Percentiles rank a stretch among this genome's conserved stretches.
These are phyloP conservation scores for Knufia petricola DNA, from an alignment of 2,329 filamentous ascomycete species.

Conservation along the genomic window DNA sequence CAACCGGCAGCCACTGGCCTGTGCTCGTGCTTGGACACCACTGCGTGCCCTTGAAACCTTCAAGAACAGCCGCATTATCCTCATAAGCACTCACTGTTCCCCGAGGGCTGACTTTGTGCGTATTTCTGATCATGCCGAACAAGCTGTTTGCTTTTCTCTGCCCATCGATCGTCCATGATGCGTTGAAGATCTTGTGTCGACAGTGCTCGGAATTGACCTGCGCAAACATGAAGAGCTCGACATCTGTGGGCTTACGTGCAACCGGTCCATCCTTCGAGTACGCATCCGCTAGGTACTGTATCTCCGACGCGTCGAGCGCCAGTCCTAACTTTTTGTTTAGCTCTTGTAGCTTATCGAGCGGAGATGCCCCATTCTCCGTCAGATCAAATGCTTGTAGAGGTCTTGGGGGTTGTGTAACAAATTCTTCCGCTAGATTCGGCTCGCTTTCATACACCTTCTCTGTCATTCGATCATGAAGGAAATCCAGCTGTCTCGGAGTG, in stretches of 20 bases:
- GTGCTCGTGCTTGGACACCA: conserved; percentile 85
- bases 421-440: conserved; percentile 67
- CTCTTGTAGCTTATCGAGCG: conserved; percentile 62
- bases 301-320: conserved; percentile 77
- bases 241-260: conserved; percentile 63
- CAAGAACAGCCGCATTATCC: conserved; percentile 90
- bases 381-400: conserved; percentile 69
- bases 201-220: conserved; percentile 98
- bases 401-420: conserved; percentile 56
- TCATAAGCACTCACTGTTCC: conserved; percentile 93
- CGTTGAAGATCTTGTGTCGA: conserved; percentile 87
- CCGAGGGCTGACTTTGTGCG: conserved; percentile 65
- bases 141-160: conserved; percentile 67
- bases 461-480: conserved; percentile 91
- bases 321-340: conserved; percentile 80
- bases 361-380: conserved; percentile 53
- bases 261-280: conserved; percentile 56
- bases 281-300: conserved; percentile 84
- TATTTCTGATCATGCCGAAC: conserved; percentile 95
- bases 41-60: conserved; percentile 61
- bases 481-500: conserved; percentile 51
- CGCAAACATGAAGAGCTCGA: conserved; percentile 98
- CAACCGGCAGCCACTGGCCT: conserved; percentile 77
- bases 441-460: conserved; percentile 60
- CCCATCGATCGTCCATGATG: conserved; percentile 89